Conservation (phyloP, 2,329 filamentous ascomycete species). For the Xylaria arbuscula region DNA sequence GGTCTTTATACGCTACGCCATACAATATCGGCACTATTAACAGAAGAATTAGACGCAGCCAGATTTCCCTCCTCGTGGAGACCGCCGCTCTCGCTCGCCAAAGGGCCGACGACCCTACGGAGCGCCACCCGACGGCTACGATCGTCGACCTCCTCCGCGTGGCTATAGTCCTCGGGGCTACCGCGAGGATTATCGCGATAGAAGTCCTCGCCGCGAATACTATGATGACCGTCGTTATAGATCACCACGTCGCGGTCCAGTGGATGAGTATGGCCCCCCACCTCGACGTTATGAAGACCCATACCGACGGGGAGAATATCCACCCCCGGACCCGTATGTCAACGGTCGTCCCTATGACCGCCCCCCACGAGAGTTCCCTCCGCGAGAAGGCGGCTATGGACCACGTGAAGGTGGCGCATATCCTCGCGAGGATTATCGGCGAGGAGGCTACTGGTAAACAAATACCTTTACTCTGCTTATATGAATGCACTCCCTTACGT, state of each 20-base stretch:
- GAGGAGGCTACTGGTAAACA: constrained; percentile 53
- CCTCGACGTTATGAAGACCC: constrained; percentile 80
- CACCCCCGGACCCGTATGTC: constrained; percentile 70
- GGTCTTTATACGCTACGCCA: constrained; percentile 49
- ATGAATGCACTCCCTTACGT: constrained; percentile 49
- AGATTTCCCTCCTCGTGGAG: constrained; percentile 75
- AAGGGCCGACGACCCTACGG: constrained; percentile 72
- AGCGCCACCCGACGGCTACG: constrained; percentile 79
- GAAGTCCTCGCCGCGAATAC: constrained; percentile 86
- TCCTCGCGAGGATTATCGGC: constrained; percentile 51
- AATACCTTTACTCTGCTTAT: constrained; percentile 45
- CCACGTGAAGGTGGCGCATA: constrained; percentile 50
- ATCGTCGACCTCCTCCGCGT: constrained; percentile 80
- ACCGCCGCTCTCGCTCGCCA: constrained; percentile 81
- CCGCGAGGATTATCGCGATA: constrained; percentile 84
- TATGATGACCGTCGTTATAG: constrained; percentile 87
- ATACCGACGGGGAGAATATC: constrained; percentile 73
- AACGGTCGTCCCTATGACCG: constrained; percentile 70
- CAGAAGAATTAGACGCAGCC: constrained; percentile 73
- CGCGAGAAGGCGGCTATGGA: constrained; percentile 63
- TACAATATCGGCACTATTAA: constrained; percentile 41
- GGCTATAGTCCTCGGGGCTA: constrained; percentile 83
- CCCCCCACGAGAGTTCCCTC: constrained; percentile 62
- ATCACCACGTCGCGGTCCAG: constrained; percentile 76
- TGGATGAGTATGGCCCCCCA: constrained; percentile 80